Base-by-base conservation (phyloP, 805 yeast species). In the Zygosaccharomyces kombuchaensis region DNA sequence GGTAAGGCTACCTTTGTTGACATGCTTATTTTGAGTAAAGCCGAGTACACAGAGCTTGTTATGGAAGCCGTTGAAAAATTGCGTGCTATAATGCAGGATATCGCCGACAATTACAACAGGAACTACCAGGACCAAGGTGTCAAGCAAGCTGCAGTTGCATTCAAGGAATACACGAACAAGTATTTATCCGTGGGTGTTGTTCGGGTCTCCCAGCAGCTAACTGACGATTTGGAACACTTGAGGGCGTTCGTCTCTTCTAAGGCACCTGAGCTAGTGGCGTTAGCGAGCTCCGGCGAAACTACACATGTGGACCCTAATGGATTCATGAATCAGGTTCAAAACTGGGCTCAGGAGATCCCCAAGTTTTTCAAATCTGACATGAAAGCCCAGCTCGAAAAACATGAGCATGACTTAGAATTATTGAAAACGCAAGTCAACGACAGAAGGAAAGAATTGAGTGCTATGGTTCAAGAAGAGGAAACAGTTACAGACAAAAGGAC, bases 111-210 rank as follows among this genome's bases (percentile, higher is more conserved):
- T 46, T 82, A 83, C 57, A 84, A 85, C 57, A 89, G 87, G 34
- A 84, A 85, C 60, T 83, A 83, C 67, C 85, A 85, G 58, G 90
- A 85, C 63, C 71, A 75, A 8, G 85, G 83, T 0, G 91, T 85
- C 6, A 82, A 82, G 56, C 72, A 67, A 12, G 77, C 86, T 0
- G 82, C 82, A 4, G 66, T 70, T 19, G 57, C 69, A 0, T 83
- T 65, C 58, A 53, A 53, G 34, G 48, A 56, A 55, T 55, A 56
- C 40, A 36, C 59, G 21, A 39, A 48, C 9, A 51, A 54, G 36
- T 57, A 59, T 37, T 36, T 48, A 2, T 8, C 47, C 2, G 38
- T 49, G 6, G 40, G 45, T 3, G 36, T 39, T 7, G 48, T 27
- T 14, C 36, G 16, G 14, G 16, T 58, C 36, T 45, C 65, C 2